These are phyloP conservation scores for Monilinia polystroma DNA, from an alignment of 2,329 filamentous ascomycete species.

Conservation along the genomic window DNA sequence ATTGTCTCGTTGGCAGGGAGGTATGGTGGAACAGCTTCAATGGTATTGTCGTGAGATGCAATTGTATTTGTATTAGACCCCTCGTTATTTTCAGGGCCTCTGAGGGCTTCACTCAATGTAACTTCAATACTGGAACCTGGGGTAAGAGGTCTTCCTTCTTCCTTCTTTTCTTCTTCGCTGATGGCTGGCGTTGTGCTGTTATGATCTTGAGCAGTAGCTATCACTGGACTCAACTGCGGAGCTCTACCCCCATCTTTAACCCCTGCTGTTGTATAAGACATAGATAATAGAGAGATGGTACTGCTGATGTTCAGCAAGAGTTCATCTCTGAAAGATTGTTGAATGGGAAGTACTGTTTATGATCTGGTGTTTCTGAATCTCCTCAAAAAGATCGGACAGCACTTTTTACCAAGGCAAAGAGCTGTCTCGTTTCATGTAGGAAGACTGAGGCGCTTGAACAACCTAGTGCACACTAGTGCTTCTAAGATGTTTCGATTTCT, in stretches of 20 bases:
- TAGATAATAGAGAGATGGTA: constrained; percentile 2
- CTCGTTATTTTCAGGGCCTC: background rate
- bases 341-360: constrained; percentile 23
- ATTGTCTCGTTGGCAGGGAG: background rate
- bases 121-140: constrained; percentile 1
- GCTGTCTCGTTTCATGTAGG: constrained; percentile 18
- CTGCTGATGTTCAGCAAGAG: constrained; percentile 13
- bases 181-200: background rate
- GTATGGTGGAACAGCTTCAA: constrained; percentile 1
- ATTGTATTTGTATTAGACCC: background rate
- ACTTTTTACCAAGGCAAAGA: background rate
- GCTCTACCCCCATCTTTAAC: background rate
- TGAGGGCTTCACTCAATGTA: background rate
- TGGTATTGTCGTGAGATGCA: background rate
- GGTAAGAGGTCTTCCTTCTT: constrained; percentile 9
- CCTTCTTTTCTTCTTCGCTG: constrained; percentile 8
- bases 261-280: constrained; percentile 6
- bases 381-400: constrained; percentile 10
- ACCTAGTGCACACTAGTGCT: constrained; percentile 7
- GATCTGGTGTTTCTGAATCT: constrained; percentile 8
- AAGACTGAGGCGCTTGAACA: constrained; percentile 2
- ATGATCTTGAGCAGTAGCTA: background rate
- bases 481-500: constrained; percentile 17
- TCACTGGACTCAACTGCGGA: background rate
- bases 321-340: constrained; percentile 6